phyloP scores from a whole-genome alignment of 805 yeast species.

The Wickerhamomyces chambardii region DNA sequence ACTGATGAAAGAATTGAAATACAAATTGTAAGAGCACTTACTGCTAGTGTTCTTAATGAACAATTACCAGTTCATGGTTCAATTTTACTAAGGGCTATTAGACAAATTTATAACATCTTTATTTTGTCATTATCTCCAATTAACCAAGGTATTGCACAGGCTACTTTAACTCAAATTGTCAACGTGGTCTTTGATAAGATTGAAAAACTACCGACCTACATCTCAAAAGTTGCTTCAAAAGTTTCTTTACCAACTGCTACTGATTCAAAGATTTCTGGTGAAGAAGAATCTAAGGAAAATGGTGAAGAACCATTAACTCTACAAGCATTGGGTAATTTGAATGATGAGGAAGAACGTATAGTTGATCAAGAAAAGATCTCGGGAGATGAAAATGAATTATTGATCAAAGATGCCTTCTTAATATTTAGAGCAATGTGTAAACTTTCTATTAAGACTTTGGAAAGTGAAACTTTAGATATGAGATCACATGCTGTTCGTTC shows the following conservation, averaged over 20 bases:
- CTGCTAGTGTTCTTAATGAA: constrained; percentile 80
- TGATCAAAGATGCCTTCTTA: constrained; percentile 84
- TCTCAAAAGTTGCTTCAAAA: constrained; percentile 5
- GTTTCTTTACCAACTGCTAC: constrained; percentile 5
- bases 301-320: constrained; percentile 41
- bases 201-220: constrained; percentile 21
- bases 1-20: constrained; percentile 85
- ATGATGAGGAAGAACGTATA: constrained; percentile 45
- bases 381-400: constrained; percentile 54
- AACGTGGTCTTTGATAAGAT: constrained; percentile 76
- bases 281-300: constrained; percentile 19
- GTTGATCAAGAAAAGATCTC: constrained; percentile 37
- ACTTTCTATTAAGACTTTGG: constrained; percentile 77
- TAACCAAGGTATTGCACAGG: constrained; percentile 94
- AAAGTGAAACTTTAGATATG: constrained; percentile 70
- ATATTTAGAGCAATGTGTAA: constrained; percentile 94
- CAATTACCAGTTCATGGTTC: constrained; percentile 85
- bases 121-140: constrained; percentile 72
- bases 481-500: constrained; percentile 90
- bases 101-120: constrained; percentile 90
- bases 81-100: constrained; percentile 76
- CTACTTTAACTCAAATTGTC: constrained; percentile 85
- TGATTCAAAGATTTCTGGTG: not conserved
- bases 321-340: constrained; percentile 47
- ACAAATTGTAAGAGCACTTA: constrained; percentile 86